Evolutionary conservation across 176 grass and related monocot genomes (phyloP).

Genomic region (Themeda triandra): DNA sequence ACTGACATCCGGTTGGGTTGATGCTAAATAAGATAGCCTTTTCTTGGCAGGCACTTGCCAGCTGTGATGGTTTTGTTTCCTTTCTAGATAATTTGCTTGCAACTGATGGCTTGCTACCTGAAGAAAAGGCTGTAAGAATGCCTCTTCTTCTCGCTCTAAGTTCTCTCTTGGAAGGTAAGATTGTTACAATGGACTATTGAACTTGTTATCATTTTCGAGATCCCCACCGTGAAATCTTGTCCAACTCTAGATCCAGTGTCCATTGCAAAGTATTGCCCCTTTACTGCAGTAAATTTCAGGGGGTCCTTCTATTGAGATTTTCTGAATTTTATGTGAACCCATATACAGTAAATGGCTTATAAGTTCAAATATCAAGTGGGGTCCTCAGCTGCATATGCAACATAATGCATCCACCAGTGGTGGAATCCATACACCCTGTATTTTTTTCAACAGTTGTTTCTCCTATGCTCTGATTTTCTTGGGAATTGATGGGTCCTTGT

Average conservation of each 20-base stretch:
- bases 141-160: conserved; percentile 69
- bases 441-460: neutral
- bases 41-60: conserved; percentile 72
- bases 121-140: conserved; percentile 53
- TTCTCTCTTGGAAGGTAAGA: conserved; percentile 76
- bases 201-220: neutral
- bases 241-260: neutral
- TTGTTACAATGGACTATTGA: neutral
- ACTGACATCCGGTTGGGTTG: neutral
- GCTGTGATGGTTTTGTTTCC: conserved; percentile 63
- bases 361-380: neutral
- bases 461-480: neutral
- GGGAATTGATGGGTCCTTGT: neutral
- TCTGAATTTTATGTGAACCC: neutral
- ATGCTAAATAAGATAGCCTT: conserved; percentile 15
- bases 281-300: neutral
- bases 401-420: neutral
- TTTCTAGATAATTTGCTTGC: conserved; percentile 55
- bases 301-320: neutral
- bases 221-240: neutral
- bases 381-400: neutral
- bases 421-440: neutral
- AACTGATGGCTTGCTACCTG: conserved; percentile 32
- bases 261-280: neutral
- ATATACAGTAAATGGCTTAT: neutral